Evolutionary conservation across 2,329 filamentous ascomycete species (phyloP).

Genomic region (Chaetomium sp.): DNA sequence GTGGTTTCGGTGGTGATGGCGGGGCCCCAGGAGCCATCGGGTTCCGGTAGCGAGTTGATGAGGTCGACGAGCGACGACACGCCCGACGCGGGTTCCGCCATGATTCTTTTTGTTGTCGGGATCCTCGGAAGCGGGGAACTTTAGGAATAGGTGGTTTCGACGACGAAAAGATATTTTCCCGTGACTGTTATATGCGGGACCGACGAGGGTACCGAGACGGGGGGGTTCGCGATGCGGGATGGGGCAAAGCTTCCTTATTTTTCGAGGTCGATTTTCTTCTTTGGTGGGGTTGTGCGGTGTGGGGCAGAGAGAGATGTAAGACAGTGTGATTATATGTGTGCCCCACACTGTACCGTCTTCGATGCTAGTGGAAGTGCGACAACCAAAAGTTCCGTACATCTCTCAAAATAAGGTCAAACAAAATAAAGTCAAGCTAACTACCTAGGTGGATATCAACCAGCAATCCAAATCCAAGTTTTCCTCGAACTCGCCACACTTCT

Average conservation of each 20-base stretch:
- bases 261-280: slow-evolving; percentile 11
- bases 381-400: too few relatives aligned
- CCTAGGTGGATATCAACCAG: too few relatives aligned
- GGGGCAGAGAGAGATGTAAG: not conserved
- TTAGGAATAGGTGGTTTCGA: too few relatives aligned
- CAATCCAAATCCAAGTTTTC: too few relatives aligned
- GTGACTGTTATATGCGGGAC: not conserved
- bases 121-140: not conserved
- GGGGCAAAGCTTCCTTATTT: slow-evolving; percentile 3
- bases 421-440: too few relatives aligned
- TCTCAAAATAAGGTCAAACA: too few relatives aligned
- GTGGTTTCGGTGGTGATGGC: slow-evolving; percentile 76
- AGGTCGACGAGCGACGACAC: slow-evolving; percentile 46
- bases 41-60: slow-evolving; percentile 62
- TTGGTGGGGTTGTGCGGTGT: slow-evolving; percentile 13
- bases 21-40: slow-evolving; percentile 80
- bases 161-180: too few relatives aligned
- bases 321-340: not conserved
- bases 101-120: slow-evolving; percentile 6
- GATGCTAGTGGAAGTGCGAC: not conserved
- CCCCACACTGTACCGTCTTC: not conserved
- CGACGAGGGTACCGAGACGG: not conserved
- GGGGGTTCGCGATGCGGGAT: not conserved
- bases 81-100: slow-evolving; percentile 21
- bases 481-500: too few relatives aligned